Conservation (phyloP, 2,329 filamentous ascomycete species). For the Verticillium zaregamsianum region DNA sequence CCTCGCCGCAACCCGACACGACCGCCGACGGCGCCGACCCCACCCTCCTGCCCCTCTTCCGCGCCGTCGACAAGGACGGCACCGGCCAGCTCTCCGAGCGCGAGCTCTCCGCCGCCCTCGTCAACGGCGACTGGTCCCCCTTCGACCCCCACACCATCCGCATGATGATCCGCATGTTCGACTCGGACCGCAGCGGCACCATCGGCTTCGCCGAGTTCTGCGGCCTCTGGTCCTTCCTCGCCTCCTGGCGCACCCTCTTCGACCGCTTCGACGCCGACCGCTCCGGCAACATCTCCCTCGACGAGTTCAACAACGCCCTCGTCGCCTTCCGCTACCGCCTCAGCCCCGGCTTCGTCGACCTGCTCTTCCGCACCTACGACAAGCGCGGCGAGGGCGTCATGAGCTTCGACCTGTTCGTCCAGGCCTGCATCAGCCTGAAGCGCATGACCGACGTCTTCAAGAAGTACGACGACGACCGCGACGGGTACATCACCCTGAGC, state of each 20-base stretch:
- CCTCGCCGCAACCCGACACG: conserved; percentile 54
- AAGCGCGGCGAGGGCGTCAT: conserved; percentile 66
- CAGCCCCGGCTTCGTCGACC: conserved; percentile 74
- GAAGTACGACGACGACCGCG: conserved; percentile 94
- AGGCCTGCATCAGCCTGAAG: conserved; percentile 94
- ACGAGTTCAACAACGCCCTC: conserved; percentile 86
- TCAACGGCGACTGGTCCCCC: conserved; percentile 92
- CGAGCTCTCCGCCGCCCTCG: conserved; percentile 84
- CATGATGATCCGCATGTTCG: conserved; percentile 99
- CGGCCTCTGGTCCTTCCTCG: conserved; percentile 92
- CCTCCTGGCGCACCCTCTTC: conserved; percentile 90
- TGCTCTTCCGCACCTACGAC: conserved; percentile 87
- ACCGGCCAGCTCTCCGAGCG: conserved; percentile 79
- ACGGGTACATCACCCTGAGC: conserved; percentile 83
- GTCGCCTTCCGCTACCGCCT: conserved; percentile 92
- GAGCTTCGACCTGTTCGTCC: conserved; percentile 95
- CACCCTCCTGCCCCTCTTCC: conserved; percentile 80
- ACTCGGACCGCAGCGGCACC: conserved; percentile 80
- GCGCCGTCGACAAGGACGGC: conserved; percentile 78
- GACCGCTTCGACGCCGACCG: conserved; percentile 90
- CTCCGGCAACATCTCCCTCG: conserved; percentile 78
- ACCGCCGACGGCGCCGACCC: conserved; percentile 53
- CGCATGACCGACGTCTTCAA: conserved; percentile 99
- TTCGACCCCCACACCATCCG: conserved; percentile 92
- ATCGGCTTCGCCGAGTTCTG: conserved; percentile 97